Evolutionary conservation across 495 filamentous ascomycete species (phyloP).

Genomic region (Aspergillus hancockii): DNA sequence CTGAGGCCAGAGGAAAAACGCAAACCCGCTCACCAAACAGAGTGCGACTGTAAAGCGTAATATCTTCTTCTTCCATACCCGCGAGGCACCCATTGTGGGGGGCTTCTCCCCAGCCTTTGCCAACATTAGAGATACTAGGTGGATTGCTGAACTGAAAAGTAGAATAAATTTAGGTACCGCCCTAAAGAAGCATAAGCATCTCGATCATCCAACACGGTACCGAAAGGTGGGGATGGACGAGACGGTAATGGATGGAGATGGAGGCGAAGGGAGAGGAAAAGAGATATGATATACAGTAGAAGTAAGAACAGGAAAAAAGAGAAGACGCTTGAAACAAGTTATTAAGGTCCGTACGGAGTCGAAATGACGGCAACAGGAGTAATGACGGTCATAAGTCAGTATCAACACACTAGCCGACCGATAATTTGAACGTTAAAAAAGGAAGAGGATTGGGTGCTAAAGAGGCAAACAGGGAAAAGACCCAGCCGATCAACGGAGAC

Average conservation of each 20-base stretch:
- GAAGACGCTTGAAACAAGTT: slow-evolving; percentile 9
- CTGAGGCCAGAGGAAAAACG: slow-evolving; percentile 32
- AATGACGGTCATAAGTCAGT: slow-evolving; percentile 1
- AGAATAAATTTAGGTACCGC: slow-evolving; percentile 11
- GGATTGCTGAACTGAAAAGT: neutral
- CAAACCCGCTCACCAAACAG: slow-evolving; percentile 20
- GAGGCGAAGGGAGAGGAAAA: slow-evolving; percentile 1
- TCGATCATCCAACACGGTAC: slow-evolving; percentile 13
- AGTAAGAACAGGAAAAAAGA: slow-evolving; percentile 6
- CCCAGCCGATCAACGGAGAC: slow-evolving; percentile 17
- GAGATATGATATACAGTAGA: slow-evolving; percentile 6
- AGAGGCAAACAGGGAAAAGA: slow-evolving; percentile 3
- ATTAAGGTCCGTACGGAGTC: slow-evolving; percentile 7
- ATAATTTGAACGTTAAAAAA: slow-evolving; percentile 1
- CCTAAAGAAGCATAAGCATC: slow-evolving; percentile 25
- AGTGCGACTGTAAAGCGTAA: slow-evolving; percentile 25
- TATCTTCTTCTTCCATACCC: slow-evolving; percentile 42
- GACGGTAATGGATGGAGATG: slow-evolving; percentile 2
- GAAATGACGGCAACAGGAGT: slow-evolving; percentile 8
- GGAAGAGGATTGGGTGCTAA: neutral
- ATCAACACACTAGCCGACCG: neutral
- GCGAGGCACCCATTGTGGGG: slow-evolving; percentile 30
- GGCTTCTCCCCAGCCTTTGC: slow-evolving; percentile 29
- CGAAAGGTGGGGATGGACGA: slow-evolving; percentile 3
- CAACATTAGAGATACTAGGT: slow-evolving; percentile 23